A percentile compares a stretch with the other conserved stretches of the same genome.
Conservation (phyloP, 2,329 filamentous ascomycete species). For the Dothistroma pini region DNA sequence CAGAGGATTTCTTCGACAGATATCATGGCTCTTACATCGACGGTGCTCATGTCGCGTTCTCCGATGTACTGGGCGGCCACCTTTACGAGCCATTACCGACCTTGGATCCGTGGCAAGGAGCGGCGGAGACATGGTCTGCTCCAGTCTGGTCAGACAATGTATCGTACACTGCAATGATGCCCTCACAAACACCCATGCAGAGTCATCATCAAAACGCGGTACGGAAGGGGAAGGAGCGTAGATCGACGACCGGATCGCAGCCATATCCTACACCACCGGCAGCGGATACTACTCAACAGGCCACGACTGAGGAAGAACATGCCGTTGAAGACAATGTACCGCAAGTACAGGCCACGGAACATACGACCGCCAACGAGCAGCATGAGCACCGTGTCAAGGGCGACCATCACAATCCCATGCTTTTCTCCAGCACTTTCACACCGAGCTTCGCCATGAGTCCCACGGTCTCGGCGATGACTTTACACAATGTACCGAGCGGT, state of each 20-base stretch:
- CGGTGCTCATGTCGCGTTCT: slow-evolving; percentile 67
- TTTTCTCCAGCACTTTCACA: slow-evolving; percentile 38
- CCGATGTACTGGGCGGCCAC: slow-evolving; percentile 52
- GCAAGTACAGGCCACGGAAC: slow-evolving; percentile 7
- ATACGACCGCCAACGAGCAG: background rate
- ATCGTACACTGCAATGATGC: slow-evolving; percentile 9
- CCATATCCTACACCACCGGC: slow-evolving; percentile 23
- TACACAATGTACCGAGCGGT: slow-evolving; percentile 9
- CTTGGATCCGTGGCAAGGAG: background rate
- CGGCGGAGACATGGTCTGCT: background rate
- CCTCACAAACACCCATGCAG: slow-evolving; percentile 6
- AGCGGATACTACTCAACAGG: slow-evolving; percentile 3
- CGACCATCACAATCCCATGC: slow-evolving; percentile 22
- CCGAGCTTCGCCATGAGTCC: slow-evolving; percentile 39
- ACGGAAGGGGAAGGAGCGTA: slow-evolving; percentile 23
- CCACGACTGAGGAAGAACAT: slow-evolving; percentile 13
- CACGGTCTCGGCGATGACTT: slow-evolving; percentile 16
- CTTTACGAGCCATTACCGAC: slow-evolving; percentile 1
- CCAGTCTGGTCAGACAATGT: background rate
- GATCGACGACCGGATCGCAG: slow-evolving; percentile 23
- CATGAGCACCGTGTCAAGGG: slow-evolving; percentile 4
- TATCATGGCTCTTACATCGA: slow-evolving; percentile 72
- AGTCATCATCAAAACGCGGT: slow-evolving; percentile 2
- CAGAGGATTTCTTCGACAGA: slow-evolving; percentile 83
- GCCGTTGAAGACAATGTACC: slow-evolving; percentile 1